Conservation (phyloP, 2,329 filamentous ascomycete genomes). For the Botrytis cinerea region DNA sequence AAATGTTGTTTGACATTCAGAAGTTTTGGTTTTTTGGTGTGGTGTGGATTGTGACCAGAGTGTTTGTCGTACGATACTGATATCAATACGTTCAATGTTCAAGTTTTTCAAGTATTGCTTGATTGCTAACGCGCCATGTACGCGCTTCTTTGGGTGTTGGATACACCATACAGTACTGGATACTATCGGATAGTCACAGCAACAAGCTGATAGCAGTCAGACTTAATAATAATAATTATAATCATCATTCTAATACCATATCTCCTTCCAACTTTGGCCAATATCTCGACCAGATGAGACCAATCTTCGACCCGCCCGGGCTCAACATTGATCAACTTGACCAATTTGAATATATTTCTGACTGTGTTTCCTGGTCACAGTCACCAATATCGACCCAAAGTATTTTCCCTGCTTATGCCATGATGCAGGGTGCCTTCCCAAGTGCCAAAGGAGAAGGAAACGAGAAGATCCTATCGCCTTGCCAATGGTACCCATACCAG, state of each 20-base stretch:
- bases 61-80: conserved; percentile 8
- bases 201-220: conserved; percentile 15
- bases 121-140: background rate
- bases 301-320: background rate
- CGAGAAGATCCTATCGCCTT: background rate
- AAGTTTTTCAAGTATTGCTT: conserved; percentile 1
- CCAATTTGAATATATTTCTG: background rate
- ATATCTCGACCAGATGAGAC: background rate
- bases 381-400: background rate
- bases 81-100: conserved; percentile 1
- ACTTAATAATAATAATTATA: conserved; percentile 24
- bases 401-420: conserved; percentile 14
- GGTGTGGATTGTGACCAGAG: conserved; percentile 1
- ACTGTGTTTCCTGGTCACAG: background rate
- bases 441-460: background rate
- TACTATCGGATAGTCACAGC: conserved; percentile 8
- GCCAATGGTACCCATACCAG: background rate
- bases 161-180: background rate
- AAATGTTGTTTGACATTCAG: conserved; percentile 10
- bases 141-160: background rate
- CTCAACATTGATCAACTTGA: background rate
- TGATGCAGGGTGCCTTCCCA: background rate
- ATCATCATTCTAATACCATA: background rate
- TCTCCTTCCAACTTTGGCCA: background rate
- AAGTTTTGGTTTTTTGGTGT: background rate